Percentiles rank a stretch among this genome's conserved stretches.
Conservation (phyloP, 805 yeast genomes). For the Candida lessepsii region DNA sequence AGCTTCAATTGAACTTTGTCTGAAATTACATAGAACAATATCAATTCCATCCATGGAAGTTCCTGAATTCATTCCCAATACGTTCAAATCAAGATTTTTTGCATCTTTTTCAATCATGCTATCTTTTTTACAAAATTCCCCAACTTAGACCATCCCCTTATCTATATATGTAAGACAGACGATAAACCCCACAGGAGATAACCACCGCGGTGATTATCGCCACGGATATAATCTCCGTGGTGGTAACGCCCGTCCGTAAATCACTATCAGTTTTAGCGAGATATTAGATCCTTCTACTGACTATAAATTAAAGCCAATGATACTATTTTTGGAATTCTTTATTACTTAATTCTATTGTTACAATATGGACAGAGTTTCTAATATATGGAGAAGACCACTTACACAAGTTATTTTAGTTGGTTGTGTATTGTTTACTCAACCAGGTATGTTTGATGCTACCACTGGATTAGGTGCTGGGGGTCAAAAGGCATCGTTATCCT, state of each 20-base stretch:
- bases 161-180: no score
- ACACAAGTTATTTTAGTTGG: slow-evolving; percentile 13
- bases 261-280: no score
- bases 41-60: slow-evolving; percentile 18
- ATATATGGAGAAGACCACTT: slow-evolving; percentile 9
- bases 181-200: not conserved
- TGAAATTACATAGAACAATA: slow-evolving; percentile 15
- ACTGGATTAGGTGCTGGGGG: slow-evolving; percentile 15
- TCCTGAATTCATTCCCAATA: slow-evolving; percentile 15
- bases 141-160: not conserved
- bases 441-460: slow-evolving; percentile 14
- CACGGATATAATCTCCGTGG: not conserved
- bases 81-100: slow-evolving; percentile 9
- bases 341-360: no score
- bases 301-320: slow-evolving; percentile 1
- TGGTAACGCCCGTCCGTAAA: not conserved
- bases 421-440: slow-evolving; percentile 13
- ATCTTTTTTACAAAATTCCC: not conserved
- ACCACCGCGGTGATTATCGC: slow-evolving; percentile 2
- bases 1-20: slow-evolving; percentile 8
- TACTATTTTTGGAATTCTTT: not conserved
- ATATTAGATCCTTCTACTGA: not conserved
- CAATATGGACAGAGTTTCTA: slow-evolving; percentile 2
- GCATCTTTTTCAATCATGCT: not conserved
- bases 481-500: slow-evolving; percentile 10